Percentiles rank a stretch among this genome's conserved stretches.
Evolutionary conservation across 78 protist genomes (phyloP).

Genomic region (Dictyostelium brefeldianum): DNA sequence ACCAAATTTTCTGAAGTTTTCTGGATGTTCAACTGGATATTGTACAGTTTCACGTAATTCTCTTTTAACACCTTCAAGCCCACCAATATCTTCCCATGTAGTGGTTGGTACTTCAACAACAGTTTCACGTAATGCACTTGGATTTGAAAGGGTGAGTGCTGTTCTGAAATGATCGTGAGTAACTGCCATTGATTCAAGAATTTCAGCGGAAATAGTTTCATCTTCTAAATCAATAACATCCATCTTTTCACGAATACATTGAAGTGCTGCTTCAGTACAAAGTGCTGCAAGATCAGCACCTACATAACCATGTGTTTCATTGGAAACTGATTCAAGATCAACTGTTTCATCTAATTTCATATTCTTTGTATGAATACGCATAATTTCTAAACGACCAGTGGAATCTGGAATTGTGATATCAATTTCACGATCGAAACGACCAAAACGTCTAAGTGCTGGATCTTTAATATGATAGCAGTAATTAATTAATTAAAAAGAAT

Average conservation of each 20-base stretch:
- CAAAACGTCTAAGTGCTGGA: conserved; percentile 99
- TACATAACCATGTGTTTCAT: conserved; percentile 99
- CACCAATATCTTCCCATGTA: conserved; percentile 99
- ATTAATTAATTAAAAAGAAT: too few relatives aligned
- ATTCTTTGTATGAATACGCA: conserved; percentile 99
- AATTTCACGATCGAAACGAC: conserved; percentile 99
- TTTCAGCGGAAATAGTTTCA: conserved; percentile 99
- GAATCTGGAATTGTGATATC: conserved; percentile 99
- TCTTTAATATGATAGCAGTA: conserved; percentile 83
- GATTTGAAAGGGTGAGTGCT: conserved; percentile 96
- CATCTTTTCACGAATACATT: conserved; percentile 99
- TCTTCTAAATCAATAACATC: conserved; percentile 99
- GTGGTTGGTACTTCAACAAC: conserved; percentile 99
- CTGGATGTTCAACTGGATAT: conserved; percentile 99
- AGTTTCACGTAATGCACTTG: conserved; percentile 99
- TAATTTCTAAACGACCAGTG: conserved; percentile 98
- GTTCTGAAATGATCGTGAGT: conserved; percentile 95
- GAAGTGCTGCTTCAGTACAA: conserved; percentile 99
- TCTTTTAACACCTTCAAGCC: conserved; percentile 97
- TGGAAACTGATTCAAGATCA: conserved; percentile 97
- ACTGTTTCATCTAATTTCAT: conserved; percentile 99
- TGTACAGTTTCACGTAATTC: conserved; percentile 95
- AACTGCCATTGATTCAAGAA: conserved; percentile 98
- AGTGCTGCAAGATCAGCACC: conserved; percentile 99
- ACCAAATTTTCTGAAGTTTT: conserved; percentile 99